Evolutionary conservation across 257 asterid genomes (phyloP), one percentile per base, ranked within the genome.

Genomic region (Nicotiana obtusifolia): DNA sequence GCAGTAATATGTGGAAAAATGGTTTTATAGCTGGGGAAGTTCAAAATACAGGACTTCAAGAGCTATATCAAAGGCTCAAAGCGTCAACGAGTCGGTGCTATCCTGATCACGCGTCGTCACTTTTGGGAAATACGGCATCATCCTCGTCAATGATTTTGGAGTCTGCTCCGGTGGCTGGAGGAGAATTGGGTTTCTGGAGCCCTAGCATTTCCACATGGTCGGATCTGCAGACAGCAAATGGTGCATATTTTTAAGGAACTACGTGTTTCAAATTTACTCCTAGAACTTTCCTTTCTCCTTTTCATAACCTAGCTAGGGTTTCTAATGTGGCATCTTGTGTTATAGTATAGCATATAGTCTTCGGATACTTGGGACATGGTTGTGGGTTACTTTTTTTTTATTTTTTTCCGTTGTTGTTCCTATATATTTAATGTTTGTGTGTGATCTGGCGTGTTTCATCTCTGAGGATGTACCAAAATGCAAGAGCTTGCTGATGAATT

Each of bases 121-220:
- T 87, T 33, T 80, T 84, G 4, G 90, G 91, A 28, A 87, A 83
- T 81, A 54, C 86, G 35, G 82, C 84, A 1, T 84, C 93, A 7
- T 71, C 93, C 7, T 73, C 91, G 19, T 53, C 93, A 16, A 80
- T 86, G 22, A 85, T 92, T 81, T 86, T 92, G 77, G 98, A 91
- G 17, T 91, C 97, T 0, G 91, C 92, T 80, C 93, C 98, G 0
- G 91, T 89, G 59, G 80, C 89, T 28, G 88, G 82, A 16, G 89
- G 65, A 52, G 93, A 91, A 73, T 54, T 88, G 80, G 92, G 94
- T 47, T 90, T 87, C 84, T 88, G 94, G 94, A 90, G 85, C 84
- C 66, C 88, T 14, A 73, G 71, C 33, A 73, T 86, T 62, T 67
- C 94, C 7, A 24, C 82, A 0, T 92, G 97, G 97, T 83, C 87